Evolutionary conservation across 202 grass and related monocot species (phyloP).

Genomic region (Setaria viridis): DNA sequence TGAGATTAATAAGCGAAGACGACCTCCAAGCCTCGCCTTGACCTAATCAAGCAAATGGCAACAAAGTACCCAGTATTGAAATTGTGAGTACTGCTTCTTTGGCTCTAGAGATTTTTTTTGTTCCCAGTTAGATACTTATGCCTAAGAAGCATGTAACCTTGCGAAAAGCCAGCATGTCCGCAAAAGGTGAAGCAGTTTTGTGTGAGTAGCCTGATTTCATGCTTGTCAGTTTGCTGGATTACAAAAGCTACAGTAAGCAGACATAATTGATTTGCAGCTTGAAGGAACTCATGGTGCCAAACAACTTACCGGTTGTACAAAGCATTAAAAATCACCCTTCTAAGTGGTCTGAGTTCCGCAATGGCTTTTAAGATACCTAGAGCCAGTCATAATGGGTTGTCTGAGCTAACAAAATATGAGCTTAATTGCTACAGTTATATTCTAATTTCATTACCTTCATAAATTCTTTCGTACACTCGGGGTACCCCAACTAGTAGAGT

Average conservation of each 20-base stretch:
- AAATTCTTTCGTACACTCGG: slow-evolving; percentile 89
- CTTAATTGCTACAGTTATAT: slow-evolving; percentile 22
- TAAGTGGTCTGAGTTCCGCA: slow-evolving; percentile 80
- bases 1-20: slow-evolving; percentile 89
- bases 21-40: slow-evolving; percentile 90
- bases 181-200: slow-evolving; percentile 89
- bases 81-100: slow-evolving; percentile 34
- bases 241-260: slow-evolving; percentile 37
- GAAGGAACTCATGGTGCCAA: slow-evolving; percentile 40
- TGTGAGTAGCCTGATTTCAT: slow-evolving; percentile 90
- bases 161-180: slow-evolving; percentile 83
- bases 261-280: slow-evolving; percentile 23
- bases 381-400: slow-evolving; percentile 40
- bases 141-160: slow-evolving; percentile 62
- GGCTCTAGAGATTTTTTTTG: neutral
- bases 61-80: slow-evolving; percentile 15
- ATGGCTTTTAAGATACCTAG: slow-evolving; percentile 88
- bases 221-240: slow-evolving; percentile 78
- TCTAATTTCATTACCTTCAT: slow-evolving; percentile 78
- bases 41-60: slow-evolving; percentile 65
- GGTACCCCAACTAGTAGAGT: slow-evolving; percentile 95
- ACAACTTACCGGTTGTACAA: slow-evolving; percentile 87
- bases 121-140: slow-evolving; percentile 35
- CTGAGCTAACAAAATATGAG: slow-evolving; percentile 22
- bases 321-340: slow-evolving; percentile 95